These are phyloP conservation scores for Debaryomycetaceae sp. DNA, from an alignment of 1,139 yeast species.

Conservation along the genomic window DNA sequence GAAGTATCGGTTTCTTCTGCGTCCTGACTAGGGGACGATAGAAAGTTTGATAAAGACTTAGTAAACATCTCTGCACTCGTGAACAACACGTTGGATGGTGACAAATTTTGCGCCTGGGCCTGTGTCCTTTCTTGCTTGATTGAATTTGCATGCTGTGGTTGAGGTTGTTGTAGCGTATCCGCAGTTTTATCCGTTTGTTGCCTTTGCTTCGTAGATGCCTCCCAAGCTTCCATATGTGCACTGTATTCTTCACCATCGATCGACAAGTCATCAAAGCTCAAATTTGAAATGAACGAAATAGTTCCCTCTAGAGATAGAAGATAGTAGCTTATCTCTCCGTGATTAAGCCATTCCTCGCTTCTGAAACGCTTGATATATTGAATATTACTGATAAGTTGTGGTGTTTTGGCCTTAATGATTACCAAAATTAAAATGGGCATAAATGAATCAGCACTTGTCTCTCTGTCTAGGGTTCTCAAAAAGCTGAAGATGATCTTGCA, in stretches of 20 bases:
- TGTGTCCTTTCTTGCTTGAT: not conserved
- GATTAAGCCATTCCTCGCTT: slow-evolving; percentile 60
- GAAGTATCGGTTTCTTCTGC: slow-evolving; percentile 5
- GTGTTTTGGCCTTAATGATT: slow-evolving; percentile 63
- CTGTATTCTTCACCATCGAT: slow-evolving; percentile 56
- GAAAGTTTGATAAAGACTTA: slow-evolving; percentile 43
- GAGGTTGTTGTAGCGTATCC: slow-evolving; percentile 16
- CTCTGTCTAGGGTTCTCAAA: slow-evolving; percentile 66
- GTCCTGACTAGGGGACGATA: slow-evolving; percentile 41
- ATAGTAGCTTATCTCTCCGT: slow-evolving; percentile 88
- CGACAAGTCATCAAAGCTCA: slow-evolving; percentile 57
- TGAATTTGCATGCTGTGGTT: slow-evolving; percentile 10
- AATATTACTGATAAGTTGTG: slow-evolving; percentile 67
- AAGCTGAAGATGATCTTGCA: slow-evolving; percentile 91
- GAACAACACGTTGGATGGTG: slow-evolving; percentile 49
- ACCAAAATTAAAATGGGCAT: slow-evolving; percentile 83
- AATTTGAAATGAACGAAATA: slow-evolving; percentile 63
- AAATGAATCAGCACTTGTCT: slow-evolving; percentile 87
- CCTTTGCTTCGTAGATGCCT: slow-evolving; percentile 28
- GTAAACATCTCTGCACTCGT: slow-evolving; percentile 54
- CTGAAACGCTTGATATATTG: slow-evolving; percentile 84
- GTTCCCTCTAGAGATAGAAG: slow-evolving; percentile 87
- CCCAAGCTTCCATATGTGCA: slow-evolving; percentile 49
- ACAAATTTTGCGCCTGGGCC: slow-evolving; percentile 18
- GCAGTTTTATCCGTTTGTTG: slow-evolving; percentile 7